Evolutionary conservation across 805 yeast genomes (phyloP).

Genomic region (Saturnispora gosingensis): DNA sequence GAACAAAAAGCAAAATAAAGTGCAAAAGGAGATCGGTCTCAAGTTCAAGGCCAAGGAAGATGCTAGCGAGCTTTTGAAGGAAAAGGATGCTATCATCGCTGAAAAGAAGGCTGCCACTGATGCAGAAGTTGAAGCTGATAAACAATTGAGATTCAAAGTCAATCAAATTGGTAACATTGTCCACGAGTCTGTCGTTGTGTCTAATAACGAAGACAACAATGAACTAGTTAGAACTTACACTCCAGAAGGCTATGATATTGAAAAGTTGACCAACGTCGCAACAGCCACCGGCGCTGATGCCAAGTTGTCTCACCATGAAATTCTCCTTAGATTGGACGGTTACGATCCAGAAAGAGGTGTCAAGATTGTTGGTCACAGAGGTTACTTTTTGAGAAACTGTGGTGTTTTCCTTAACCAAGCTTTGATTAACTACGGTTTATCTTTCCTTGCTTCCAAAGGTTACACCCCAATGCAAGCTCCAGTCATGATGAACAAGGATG

Average conservation of each 20-base stretch:
- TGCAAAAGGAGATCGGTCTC: slow-evolving; percentile 88
- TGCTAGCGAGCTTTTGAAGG: slow-evolving; percentile 69
- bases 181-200: slow-evolving; percentile 82
- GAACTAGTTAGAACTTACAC: slow-evolving; percentile 81
- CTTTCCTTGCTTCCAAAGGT: slow-evolving; percentile 62
- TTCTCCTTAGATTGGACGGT: slow-evolving; percentile 88
- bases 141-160: slow-evolving; percentile 66
- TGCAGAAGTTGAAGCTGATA: slow-evolving; percentile 74
- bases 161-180: slow-evolving; percentile 89
- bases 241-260: slow-evolving; percentile 51
- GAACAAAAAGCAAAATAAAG: slow-evolving; percentile 79
- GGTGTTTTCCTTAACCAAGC: slow-evolving; percentile 99
- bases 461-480: slow-evolving; percentile 95
- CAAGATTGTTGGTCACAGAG: slow-evolving; percentile 96
- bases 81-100: slow-evolving; percentile 66
- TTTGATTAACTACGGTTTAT: slow-evolving; percentile 88
- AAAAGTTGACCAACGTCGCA: slow-evolving; percentile 53
- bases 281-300: slow-evolving; percentile 73
- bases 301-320: slow-evolving; percentile 87
- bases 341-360: slow-evolving; percentile 99
- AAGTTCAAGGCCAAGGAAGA: slow-evolving; percentile 94
- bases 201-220: slow-evolving; percentile 85
- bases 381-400: slow-evolving; percentile 86
- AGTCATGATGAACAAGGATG: slow-evolving; percentile 99
- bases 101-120: slow-evolving; percentile 59